A percentile compares a stretch with the other conserved stretches of the same genome.
These are phyloP conservation scores for Fusarium illudens DNA, from an alignment of 2,329 filamentous ascomycete species.

Conservation along the genomic window DNA sequence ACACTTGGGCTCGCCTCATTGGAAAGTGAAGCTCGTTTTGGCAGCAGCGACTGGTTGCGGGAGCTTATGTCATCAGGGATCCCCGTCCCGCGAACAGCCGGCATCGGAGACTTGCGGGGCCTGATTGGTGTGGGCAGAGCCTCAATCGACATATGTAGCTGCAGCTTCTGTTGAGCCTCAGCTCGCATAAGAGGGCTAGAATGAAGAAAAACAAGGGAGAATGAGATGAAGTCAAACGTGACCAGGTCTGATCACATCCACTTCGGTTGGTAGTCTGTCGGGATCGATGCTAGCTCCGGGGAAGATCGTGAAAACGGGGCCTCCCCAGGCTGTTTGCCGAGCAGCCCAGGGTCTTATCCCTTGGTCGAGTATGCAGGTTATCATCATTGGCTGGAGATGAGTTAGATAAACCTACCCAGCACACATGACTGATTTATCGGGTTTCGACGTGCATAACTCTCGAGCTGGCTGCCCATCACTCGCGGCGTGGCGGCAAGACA, in stretches of 20 bases:
- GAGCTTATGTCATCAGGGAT: slow-evolving; percentile 3
- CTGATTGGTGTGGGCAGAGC: background rate
- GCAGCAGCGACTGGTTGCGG: slow-evolving; percentile 14
- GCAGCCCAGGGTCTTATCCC: background rate
- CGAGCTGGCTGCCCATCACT: background rate
- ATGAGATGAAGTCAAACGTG: background rate
- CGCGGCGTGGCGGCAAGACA: background rate
- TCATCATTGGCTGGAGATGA: background rate
- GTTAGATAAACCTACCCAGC: background rate
- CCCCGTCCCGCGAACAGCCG: background rate
- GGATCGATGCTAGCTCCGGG: background rate
- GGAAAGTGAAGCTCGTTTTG: background rate
- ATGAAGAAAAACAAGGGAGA: background rate
- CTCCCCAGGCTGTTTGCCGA: background rate
- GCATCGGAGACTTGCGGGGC: background rate
- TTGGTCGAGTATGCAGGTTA: background rate
- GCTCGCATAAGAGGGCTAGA: background rate
- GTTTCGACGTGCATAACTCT: background rate
- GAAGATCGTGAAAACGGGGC: slow-evolving; percentile 1
- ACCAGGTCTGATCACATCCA: background rate
- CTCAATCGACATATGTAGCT: background rate
- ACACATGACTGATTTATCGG: too few species aligned
- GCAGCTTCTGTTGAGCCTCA: background rate
- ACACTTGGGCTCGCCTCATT: background rate
- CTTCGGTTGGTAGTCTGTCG: background rate